A percentile compares a stretch with the other conserved stretches of the same genome.
These are phyloP conservation scores for Cadophora sp. DNA, from an alignment of 2,329 filamentous ascomycete genomes.

Conservation along the genomic window DNA sequence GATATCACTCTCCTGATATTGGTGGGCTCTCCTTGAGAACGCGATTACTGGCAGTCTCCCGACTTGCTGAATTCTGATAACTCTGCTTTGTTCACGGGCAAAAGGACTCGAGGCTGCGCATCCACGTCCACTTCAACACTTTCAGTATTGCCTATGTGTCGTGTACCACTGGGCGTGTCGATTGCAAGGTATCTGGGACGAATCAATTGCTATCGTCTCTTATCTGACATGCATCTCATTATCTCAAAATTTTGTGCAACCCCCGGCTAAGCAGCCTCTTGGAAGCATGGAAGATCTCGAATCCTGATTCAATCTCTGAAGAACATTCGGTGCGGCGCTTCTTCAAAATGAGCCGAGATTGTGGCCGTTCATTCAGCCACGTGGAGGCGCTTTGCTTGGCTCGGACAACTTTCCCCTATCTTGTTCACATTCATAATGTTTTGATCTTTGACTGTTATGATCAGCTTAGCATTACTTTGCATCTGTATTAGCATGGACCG, in stretches of 20 bases:
- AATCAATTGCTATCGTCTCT: neutral
- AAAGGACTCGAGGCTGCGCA: neutral
- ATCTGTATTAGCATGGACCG: neutral
- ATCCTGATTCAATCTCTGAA: neutral
- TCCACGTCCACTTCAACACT: neutral
- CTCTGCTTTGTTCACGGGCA: neutral
- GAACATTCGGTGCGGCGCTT: neutral
- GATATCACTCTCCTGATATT: neutral
- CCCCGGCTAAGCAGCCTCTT: conserved; percentile 5
- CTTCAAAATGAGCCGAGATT: neutral
- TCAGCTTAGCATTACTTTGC: conserved; percentile 3
- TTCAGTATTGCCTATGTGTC: neutral
- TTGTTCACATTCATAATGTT: neutral
- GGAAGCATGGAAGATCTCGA: neutral
- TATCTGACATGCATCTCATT: conserved; percentile 12
- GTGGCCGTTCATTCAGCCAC: conserved; percentile 12
- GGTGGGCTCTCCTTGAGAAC: neutral
- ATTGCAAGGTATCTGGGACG: neutral
- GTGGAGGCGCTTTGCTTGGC: conserved; percentile 7
- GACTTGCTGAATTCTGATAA: neutral
- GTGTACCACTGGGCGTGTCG: neutral
- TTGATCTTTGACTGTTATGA: neutral
- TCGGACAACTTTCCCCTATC: neutral
- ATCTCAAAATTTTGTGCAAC: conserved; percentile 13
- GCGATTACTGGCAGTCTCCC: neutral